Evolutionary conservation across 768 basidiomycete species (phyloP).

Genomic region (Hypholoma sublateritium): DNA sequence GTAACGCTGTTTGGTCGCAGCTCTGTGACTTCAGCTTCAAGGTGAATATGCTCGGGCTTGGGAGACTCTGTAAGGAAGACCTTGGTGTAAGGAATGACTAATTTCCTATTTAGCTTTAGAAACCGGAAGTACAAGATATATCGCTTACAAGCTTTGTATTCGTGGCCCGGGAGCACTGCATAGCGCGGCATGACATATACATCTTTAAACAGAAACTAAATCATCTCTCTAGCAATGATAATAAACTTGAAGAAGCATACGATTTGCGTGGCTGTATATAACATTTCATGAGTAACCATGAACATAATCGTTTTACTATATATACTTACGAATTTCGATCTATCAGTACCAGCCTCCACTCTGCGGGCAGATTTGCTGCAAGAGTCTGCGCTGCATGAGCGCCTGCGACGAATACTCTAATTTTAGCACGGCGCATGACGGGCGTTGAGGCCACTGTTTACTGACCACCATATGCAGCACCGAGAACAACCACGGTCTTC

Average conservation of each 20-base stretch:
- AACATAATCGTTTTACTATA: neutral
- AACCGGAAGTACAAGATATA: neutral
- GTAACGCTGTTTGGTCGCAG: slow-evolving; percentile 40
- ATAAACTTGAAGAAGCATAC: slow-evolving; percentile 23
- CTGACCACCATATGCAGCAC: slow-evolving; percentile 56
- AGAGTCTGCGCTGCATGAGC: slow-evolving; percentile 49
- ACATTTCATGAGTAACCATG: neutral
- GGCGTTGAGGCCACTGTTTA: neutral
- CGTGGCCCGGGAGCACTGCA: slow-evolving; percentile 57
- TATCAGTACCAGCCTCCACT: slow-evolving; percentile 55
- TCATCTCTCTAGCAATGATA: too few species aligned
- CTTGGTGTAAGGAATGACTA: slow-evolving; percentile 55
- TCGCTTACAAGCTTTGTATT: slow-evolving; percentile 61
- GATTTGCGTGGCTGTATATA: slow-evolving; percentile 43
- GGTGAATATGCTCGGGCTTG: slow-evolving; percentile 28
- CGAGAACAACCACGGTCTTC: slow-evolving; percentile 52
- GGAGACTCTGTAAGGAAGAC: slow-evolving; percentile 34
- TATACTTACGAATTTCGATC: slow-evolving; percentile 58
- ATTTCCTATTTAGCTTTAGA: neutral
- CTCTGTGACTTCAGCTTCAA: slow-evolving; percentile 47
- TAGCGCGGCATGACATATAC: slow-evolving; percentile 61
- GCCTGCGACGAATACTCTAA: slow-evolving; percentile 30
- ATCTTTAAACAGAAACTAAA: slow-evolving; percentile 26
- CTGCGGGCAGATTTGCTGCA: slow-evolving; percentile 45
- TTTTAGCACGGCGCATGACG: neutral